Evolutionary conservation across 257 asterid genomes (phyloP).

Genomic region (Nicotiana otophora): DNA sequence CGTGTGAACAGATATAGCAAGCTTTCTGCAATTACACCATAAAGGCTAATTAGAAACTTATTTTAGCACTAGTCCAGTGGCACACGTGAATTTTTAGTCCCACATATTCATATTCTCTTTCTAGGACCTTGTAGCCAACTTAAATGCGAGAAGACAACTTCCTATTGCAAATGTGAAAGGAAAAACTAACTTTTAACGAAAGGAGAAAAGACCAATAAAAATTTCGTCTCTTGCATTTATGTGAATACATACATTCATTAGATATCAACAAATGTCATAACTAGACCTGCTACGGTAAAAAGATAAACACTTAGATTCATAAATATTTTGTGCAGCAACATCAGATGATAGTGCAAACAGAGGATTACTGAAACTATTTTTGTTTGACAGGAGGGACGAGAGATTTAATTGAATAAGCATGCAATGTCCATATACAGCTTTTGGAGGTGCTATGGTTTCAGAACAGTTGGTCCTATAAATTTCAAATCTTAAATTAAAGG

Average conservation of each 20-base stretch:
- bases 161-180: neutral
- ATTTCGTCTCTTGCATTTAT: neutral
- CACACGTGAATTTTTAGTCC: neutral
- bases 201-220: neutral
- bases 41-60: neutral
- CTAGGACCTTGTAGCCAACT: neutral
- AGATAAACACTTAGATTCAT: neutral
- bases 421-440: neutral
- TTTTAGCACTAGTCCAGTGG: neutral
- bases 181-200: neutral
- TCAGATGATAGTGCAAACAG: neutral
- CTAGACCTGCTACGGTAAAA: neutral
- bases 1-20: conserved; percentile 77
- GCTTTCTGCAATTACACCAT: conserved; percentile 64
- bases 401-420: neutral
- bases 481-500: neutral
- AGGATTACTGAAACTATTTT: neutral
- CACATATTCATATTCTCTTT: neutral
- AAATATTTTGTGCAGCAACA: neutral
- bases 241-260: neutral
- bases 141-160: neutral
- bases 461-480: neutral
- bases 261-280: neutral
- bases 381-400: neutral
- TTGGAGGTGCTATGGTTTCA: neutral